Evolutionary conservation across 805 yeast species (phyloP).

Genomic region (Candida pseudoglaebosa): DNA sequence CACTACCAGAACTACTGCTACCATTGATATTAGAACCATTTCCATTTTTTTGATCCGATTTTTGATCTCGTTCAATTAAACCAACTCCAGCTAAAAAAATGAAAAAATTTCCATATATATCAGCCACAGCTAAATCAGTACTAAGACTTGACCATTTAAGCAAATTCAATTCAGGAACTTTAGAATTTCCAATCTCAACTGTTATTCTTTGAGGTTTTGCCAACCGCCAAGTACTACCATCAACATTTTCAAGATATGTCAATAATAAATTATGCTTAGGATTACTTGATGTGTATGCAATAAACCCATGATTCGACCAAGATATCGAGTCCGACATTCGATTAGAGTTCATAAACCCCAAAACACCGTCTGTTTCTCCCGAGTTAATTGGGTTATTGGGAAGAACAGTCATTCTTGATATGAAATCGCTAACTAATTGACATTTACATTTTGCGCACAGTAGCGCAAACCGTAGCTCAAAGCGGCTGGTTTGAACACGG

Average conservation of each 20-base stretch:
- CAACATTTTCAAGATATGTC: constrained; percentile 67
- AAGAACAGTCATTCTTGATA: neutral
- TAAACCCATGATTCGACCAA: constrained; percentile 83
- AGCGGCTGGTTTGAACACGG: too few species aligned
- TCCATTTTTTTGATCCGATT: constrained; percentile 17
- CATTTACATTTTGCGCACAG: too few species aligned
- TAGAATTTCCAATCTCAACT: constrained; percentile 23
- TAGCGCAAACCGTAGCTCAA: too few species aligned
- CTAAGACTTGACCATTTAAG: constrained; percentile 77
- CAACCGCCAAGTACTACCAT: constrained; percentile 78
- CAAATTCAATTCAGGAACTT: constrained; percentile 32
- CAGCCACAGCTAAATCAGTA: constrained; percentile 78
- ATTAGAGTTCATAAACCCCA: neutral
- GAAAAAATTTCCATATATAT: constrained; percentile 58
- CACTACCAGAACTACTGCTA: constrained; percentile 7
- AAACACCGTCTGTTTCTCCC: neutral
- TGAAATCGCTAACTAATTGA: too few species aligned
- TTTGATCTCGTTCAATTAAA: constrained; percentile 28
- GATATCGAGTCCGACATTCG: constrained; percentile 34
- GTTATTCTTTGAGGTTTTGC: constrained; percentile 48
- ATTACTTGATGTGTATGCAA: constrained; percentile 58
- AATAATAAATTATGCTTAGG: constrained; percentile 43
- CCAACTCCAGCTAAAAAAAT: constrained; percentile 41
- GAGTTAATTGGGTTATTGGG: neutral
- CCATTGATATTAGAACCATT: constrained; percentile 18